Evolutionary conservation across 345 rosid genomes (phyloP), one percentile per base, ranked within the genome.

Genomic region (Punica granatum): DNA sequence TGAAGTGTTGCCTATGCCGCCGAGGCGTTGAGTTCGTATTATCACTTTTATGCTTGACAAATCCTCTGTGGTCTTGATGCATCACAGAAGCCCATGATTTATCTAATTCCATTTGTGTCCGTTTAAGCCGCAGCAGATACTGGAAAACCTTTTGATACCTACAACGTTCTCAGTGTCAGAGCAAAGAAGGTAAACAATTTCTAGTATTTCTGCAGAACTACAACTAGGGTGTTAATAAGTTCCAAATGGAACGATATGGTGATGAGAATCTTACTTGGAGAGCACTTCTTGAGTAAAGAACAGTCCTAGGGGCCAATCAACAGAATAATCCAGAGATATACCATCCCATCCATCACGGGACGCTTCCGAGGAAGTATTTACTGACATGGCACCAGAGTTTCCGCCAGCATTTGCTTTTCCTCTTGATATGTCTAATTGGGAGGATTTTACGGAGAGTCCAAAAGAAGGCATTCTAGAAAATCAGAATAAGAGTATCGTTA

Each of bases 61-160:
- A 84, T 81, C 89, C 89, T 67, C 82, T 75, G 79, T 88, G 96
- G 75, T 88, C 97, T 80, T 93, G 98, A 76, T 90, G 94, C 98
- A 89, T 93, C 74, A 85, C 97, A 74, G 96, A 86, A 25, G 96
- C 98, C 98, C 98, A 93, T 74, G 96, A 90, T 77, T 93, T 93
- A 78, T 93, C 98, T 84, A 93, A 77, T 75, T 93, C 98, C 96
- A 93, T 86, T 76, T 90, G 98, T 33, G 98, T 88, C 73, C 96
- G 81, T 71, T 90, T 90, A 48, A 93, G 92, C 74, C 91, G 82
- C 76, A 93, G 76, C 79, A 93, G 82, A 77, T 93, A 93, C 69
- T 86, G 97, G 84, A 93, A 93, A 64, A 93, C 84, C 78, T 74
- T 87, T 61, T 81, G 82, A 72, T 91, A 93, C 87, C 98, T 93